phyloP scores from a whole-genome alignment of 208 protist genomes.

The Wallacemonas sp. region DNA sequence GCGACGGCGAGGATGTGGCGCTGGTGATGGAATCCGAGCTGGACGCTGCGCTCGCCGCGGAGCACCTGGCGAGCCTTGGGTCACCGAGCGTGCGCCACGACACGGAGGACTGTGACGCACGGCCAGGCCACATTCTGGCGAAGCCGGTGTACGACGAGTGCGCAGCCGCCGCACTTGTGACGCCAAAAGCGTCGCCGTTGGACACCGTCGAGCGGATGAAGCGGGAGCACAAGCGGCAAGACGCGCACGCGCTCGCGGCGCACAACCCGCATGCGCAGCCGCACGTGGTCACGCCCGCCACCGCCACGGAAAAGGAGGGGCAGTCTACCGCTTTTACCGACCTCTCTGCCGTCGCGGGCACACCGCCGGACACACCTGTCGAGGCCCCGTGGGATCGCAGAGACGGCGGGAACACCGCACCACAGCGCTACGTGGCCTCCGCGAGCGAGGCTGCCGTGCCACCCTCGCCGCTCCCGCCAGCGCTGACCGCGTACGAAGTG shows the following conservation, averaged over 20 bases:
- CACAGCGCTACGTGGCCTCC: too few species aligned
- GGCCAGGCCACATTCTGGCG: background rate
- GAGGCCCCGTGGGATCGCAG: too few species aligned
- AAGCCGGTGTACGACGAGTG: background rate
- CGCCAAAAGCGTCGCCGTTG: background rate
- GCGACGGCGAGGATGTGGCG: background rate
- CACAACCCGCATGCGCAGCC: background rate
- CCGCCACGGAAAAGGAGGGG: background rate
- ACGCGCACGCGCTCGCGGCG: background rate
- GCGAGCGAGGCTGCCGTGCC: too few species aligned
- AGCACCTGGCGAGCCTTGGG: background rate
- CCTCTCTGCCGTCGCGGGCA: background rate
- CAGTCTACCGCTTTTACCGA: background rate
- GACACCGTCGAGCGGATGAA: background rate
- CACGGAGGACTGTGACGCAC: too few species aligned
- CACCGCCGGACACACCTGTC: background rate
- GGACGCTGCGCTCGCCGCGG: background rate
- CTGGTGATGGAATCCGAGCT: constrained; percentile 9
- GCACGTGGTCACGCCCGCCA: too few species aligned
- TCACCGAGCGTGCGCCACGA: background rate
- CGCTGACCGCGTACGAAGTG: background rate
- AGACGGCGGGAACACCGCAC: too few species aligned
- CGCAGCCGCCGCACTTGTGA: background rate
- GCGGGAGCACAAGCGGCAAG: constrained; percentile 1
- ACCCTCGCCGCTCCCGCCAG: background rate